Conservation (phyloP, 805 yeast species). For the Lachancea dasiensis region DNA sequence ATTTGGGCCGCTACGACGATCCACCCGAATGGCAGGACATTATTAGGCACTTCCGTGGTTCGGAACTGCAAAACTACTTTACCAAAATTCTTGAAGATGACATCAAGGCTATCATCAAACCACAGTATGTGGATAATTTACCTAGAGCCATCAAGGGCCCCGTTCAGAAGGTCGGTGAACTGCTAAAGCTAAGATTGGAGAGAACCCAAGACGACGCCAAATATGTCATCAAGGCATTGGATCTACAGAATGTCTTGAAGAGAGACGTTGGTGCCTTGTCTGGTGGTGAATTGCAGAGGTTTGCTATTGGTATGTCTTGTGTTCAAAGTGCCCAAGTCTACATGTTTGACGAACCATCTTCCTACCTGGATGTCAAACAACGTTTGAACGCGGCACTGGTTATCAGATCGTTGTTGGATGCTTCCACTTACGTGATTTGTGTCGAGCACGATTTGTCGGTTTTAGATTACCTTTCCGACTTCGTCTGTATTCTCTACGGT, state of each 20-base stretch:
- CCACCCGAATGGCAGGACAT: slow-evolving; percentile 99
- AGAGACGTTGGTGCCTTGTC: slow-evolving; percentile 89
- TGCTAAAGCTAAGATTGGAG: slow-evolving; percentile 71
- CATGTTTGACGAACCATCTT: slow-evolving; percentile 99
- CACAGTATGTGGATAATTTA: slow-evolving; percentile 96
- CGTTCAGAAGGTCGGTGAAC: slow-evolving; percentile 75
- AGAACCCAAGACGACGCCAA: slow-evolving; percentile 58
- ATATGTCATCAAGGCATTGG: slow-evolving; percentile 60
- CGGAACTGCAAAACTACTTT: slow-evolving; percentile 93
- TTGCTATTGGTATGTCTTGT: slow-evolving; percentile 96
- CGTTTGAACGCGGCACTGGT: slow-evolving; percentile 96
- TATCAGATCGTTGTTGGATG: slow-evolving; percentile 75
- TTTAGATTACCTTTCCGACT: slow-evolving; percentile 93
- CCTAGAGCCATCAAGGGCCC: slow-evolving; percentile 96
- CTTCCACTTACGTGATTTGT: slow-evolving; percentile 82
- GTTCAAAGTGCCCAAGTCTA: slow-evolving; percentile 92
- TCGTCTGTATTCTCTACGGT: slow-evolving; percentile 94
- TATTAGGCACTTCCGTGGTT: slow-evolving; percentile 87
- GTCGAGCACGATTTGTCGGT: slow-evolving; percentile 99
- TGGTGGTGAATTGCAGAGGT: slow-evolving; percentile 98
- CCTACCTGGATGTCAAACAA: slow-evolving; percentile 96
- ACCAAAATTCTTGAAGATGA: slow-evolving; percentile 90
- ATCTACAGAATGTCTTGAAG: slow-evolving; percentile 65
- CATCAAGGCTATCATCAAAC: slow-evolving; percentile 95
- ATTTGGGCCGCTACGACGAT: slow-evolving; percentile 85